Conservation (phyloP, 1,284 basidiomycete species). For the Apiotrichum montevideense region DNA sequence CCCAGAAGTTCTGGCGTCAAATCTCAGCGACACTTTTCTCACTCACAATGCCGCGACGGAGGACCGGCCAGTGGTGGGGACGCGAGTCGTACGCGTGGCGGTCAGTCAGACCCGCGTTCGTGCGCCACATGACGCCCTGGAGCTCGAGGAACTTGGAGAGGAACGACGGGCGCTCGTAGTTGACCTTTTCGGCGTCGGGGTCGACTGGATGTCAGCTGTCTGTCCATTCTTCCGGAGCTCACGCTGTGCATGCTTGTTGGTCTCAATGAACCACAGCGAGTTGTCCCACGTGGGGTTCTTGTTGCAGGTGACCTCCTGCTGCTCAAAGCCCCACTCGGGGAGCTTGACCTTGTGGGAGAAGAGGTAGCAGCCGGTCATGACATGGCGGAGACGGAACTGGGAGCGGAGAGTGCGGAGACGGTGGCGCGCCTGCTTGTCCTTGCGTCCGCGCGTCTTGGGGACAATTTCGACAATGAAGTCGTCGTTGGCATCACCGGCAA, state of each 20-base stretch:
- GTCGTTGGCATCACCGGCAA: slow-evolving; percentile 73
- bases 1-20: slow-evolving; percentile 73
- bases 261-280: slow-evolving; percentile 93
- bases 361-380: slow-evolving; percentile 85
- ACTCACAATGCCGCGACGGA: slow-evolving; percentile 71
- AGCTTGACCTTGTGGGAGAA: slow-evolving; percentile 98
- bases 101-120: slow-evolving; percentile 90
- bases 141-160: slow-evolving; percentile 85
- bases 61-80: slow-evolving; percentile 79
- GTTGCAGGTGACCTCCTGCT: slow-evolving; percentile 96
- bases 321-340: slow-evolving; percentile 95
- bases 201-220: slow-evolving; percentile 45
- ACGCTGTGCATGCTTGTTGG: slow-evolving; percentile 62
- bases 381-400: slow-evolving; percentile 77
- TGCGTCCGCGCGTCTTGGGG: slow-evolving; percentile 45
- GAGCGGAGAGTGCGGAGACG: slow-evolving; percentile 74
- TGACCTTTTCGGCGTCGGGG: slow-evolving; percentile 67
- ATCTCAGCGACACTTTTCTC: background rate
- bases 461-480: slow-evolving; percentile 92
- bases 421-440: slow-evolving; percentile 63
- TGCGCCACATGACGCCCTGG: slow-evolving; percentile 96
- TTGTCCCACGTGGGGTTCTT: slow-evolving; percentile 88
- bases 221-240: slow-evolving; percentile 32
- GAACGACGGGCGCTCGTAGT: slow-evolving; percentile 82
- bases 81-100: slow-evolving; percentile 91